Conservation (phyloP, 1,284 basidiomycete genomes). For the Pseudozyma sp. region DNA sequence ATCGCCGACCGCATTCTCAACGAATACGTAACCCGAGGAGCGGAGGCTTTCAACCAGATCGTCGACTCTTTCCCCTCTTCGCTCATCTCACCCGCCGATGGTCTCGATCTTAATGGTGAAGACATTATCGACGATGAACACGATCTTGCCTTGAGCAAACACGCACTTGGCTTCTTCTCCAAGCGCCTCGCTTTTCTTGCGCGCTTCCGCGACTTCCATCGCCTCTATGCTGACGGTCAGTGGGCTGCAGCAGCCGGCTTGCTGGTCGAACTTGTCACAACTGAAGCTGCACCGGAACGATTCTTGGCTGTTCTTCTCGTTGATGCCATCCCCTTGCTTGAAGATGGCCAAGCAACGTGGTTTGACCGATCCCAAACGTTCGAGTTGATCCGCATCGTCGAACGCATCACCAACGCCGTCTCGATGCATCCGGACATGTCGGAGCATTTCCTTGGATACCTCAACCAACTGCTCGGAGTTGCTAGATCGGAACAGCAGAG, state of each 20-base stretch:
- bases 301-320: slow-evolving; percentile 64
- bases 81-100: slow-evolving; percentile 42
- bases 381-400: slow-evolving; percentile 62
- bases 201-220: slow-evolving; percentile 65
- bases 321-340: slow-evolving; percentile 62
- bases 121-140: slow-evolving; percentile 16
- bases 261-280: slow-evolving; percentile 61
- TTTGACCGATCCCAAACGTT: slow-evolving; percentile 59
- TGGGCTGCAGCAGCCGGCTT: slow-evolving; percentile 55
- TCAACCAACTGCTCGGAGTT: slow-evolving; percentile 48
- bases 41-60: slow-evolving; percentile 53
- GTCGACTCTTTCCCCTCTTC: slow-evolving; percentile 63
- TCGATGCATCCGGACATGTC: slow-evolving; percentile 48
- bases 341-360: slow-evolving; percentile 47
- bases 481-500: slow-evolving; percentile 9
- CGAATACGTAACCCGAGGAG: slow-evolving; percentile 56
- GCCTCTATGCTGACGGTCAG: slow-evolving; percentile 47
- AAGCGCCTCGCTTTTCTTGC: slow-evolving; percentile 63
- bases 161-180: slow-evolving; percentile 48
- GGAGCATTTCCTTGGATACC: slow-evolving; percentile 57
- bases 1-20: slow-evolving; percentile 63
- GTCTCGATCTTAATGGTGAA: slow-evolving; percentile 24
- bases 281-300: slow-evolving; percentile 60
- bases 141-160: slow-evolving; percentile 11
- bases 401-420: slow-evolving; percentile 52